Evolutionary conservation across 116 monocot genomes (phyloP).

Genomic region (Iris pallida): DNA sequence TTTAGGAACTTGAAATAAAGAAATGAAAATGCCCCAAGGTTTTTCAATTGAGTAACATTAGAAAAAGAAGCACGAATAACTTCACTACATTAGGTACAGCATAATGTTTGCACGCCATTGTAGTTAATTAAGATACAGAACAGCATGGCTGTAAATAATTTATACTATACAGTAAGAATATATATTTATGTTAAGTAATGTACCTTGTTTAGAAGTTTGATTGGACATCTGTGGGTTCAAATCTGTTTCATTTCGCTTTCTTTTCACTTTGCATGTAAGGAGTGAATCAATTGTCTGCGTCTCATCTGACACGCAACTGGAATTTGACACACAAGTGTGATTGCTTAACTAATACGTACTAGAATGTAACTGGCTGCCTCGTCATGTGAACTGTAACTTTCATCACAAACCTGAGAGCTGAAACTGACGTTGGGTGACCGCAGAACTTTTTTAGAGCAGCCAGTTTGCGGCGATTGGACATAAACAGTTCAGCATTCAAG

Average conservation of each 20-base stretch:
- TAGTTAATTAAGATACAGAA: too few species aligned
- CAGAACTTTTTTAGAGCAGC: slow-evolving; percentile 46
- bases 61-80: too few species aligned
- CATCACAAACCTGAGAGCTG: slow-evolving; percentile 70
- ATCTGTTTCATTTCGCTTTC: slow-evolving; percentile 52
- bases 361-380: too few species aligned
- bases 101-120: too few species aligned
- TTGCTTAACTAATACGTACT: too few species aligned
- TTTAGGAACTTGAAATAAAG: too few species aligned
- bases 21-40: too few species aligned
- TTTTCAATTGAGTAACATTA: too few species aligned
- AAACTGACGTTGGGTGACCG: slow-evolving; percentile 79
- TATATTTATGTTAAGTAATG: background rate
- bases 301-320: slow-evolving; percentile 84
- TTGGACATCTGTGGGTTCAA: slow-evolving; percentile 9
- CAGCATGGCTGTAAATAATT: too few species aligned
- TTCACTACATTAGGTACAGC: too few species aligned
- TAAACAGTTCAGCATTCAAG: slow-evolving; percentile 85
- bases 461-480: slow-evolving; percentile 52
- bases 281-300: slow-evolving; percentile 86
- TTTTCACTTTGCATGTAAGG: slow-evolving; percentile 78
- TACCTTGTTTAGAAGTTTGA: slow-evolving; percentile 37
- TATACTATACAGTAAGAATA: too few species aligned
- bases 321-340: background rate
- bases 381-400: background rate